Base-by-base conservation (phyloP, 1,284 basidiomycete genomes). In the Lignosus rhinocerotis region DNA sequence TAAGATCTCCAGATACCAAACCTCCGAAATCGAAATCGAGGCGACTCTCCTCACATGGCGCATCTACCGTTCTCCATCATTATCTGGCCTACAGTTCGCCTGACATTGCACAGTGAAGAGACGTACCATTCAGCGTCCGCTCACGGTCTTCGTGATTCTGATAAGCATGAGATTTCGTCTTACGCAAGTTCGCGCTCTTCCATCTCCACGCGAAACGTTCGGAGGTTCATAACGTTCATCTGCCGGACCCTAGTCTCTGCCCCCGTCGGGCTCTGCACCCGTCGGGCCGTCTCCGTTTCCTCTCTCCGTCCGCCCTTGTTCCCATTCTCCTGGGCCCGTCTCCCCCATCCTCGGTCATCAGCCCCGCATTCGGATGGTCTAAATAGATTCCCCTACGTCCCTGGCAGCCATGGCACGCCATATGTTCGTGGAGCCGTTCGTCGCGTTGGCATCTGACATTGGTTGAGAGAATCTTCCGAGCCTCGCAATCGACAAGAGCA, bases 401-500 rank as follows among this genome's bases (percentile, higher is more conserved):
- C 46, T 33, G 46, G 44, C 6, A 5, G 21, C 31, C 21, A 21
- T 16, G 16, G 14, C 16, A 16, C 17, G 17, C 16, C 17, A 8
- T 32, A 11, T 34, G 21, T 41, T 19, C 12, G 34, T 36, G 11
- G 36, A 32, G 2, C 19, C 19, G 16, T 19, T 25, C 39, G 48
- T 7, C 21, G 1, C 43, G 25, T 45, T 16, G 11, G 43, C 11
- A 6, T 16, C 30, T n/a, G 55, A 55, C 50, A 41, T 43, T 47
- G 41, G 21, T 41, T 43, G 55, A 34, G 25, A 21, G 21, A 19
- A 32, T 21, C n/a, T 43, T 39, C 65, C 67, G 53, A 68, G 61
- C 21, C 69, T 66, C 19, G 73, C 70, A 25, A 76, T 47, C 25
- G 70, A 55, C 58, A 76, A 60, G 48, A 75, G 54, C 14, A 67